Evolutionary conservation across 495 filamentous ascomycete species (phyloP).

Genomic region (Aspergillus leporis): DNA sequence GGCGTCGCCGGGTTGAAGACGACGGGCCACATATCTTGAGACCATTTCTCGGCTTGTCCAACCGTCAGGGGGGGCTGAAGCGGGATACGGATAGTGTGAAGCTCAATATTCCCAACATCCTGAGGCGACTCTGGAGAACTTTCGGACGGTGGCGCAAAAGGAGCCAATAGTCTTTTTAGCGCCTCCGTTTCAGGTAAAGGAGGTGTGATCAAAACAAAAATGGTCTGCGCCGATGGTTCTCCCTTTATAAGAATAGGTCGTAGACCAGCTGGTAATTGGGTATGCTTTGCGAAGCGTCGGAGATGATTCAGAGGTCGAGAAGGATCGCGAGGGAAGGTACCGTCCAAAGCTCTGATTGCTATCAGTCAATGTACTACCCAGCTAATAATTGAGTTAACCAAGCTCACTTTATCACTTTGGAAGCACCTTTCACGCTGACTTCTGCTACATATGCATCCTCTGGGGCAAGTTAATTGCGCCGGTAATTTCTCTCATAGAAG

Average conservation of each 20-base stretch:
- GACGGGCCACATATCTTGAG: slow-evolving; percentile 78
- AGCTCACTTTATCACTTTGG: slow-evolving; percentile 49
- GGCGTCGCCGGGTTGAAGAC: slow-evolving; percentile 79
- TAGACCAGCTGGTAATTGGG: slow-evolving; percentile 60
- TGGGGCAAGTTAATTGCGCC: slow-evolving; percentile 14
- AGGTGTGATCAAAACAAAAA: slow-evolving; percentile 42
- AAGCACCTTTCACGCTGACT: slow-evolving; percentile 46
- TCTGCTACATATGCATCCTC: slow-evolving; percentile 46
- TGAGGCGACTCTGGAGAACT: neutral
- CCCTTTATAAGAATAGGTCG: slow-evolving; percentile 28
- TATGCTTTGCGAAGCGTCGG: slow-evolving; percentile 73
- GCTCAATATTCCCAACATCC: slow-evolving; percentile 35
- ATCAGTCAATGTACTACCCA: neutral
- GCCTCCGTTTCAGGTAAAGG: slow-evolving; percentile 31
- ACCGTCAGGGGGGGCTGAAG: slow-evolving; percentile 71
- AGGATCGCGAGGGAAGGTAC: slow-evolving; percentile 53
- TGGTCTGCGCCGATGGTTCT: slow-evolving; percentile 27
- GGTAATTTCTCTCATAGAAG: neutral
- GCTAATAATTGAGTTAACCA: neutral
- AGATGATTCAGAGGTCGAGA: slow-evolving; percentile 72
- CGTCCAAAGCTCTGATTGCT: slow-evolving; percentile 40
- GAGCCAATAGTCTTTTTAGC: slow-evolving; percentile 34
- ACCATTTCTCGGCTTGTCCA: slow-evolving; percentile 76
- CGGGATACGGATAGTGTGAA: slow-evolving; percentile 64
- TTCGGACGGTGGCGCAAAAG: slow-evolving; percentile 29